phyloP scores from a whole-genome alignment of 2,329 filamentous ascomycete genomes.

The Fusarium pseudocircinatum region DNA sequence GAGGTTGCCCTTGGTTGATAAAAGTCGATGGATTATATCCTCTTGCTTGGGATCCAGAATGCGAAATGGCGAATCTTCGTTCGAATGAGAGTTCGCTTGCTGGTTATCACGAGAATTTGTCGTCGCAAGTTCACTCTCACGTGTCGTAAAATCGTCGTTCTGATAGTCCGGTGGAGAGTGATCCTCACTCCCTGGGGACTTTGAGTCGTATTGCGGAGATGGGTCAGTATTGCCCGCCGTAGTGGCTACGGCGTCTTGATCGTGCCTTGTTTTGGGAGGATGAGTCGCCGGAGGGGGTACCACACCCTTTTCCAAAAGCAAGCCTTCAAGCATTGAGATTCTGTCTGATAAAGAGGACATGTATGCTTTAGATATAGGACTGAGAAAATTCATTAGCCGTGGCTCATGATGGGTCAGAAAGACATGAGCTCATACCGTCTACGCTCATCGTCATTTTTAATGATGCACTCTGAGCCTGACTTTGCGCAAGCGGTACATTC shows the following conservation, averaged over 20 bases:
- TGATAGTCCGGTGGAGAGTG: conserved; percentile 48
- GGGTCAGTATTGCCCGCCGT: conserved; percentile 1
- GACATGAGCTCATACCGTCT: conserved; percentile 53
- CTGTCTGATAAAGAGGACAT: conserved; percentile 66
- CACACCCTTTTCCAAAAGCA: conserved; percentile 61
- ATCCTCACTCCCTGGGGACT: conserved; percentile 36
- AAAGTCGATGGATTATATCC: conserved; percentile 58
- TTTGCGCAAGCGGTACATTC: conserved; percentile 64
- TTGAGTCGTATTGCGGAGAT: conserved; percentile 6
- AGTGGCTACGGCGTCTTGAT: conserved; percentile 40
- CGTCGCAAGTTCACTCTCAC: conserved; percentile 41
- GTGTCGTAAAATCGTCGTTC: conserved; percentile 45
- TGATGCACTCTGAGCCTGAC: conserved; percentile 61
- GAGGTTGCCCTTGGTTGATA: conserved; percentile 60
- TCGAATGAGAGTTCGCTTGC: conserved; percentile 33
- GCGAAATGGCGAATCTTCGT: conserved; percentile 48
- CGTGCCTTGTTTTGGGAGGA: conserved; percentile 61
- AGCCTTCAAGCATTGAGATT: conserved; percentile 60
- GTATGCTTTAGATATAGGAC: conserved; percentile 67
- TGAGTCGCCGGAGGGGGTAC: conserved; percentile 61
- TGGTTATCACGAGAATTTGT: conserved; percentile 32
- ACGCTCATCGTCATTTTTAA: conserved; percentile 67
- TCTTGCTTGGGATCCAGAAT: conserved; percentile 55
- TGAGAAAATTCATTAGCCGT: conserved; percentile 37
- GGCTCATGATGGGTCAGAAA: not conserved